These are phyloP conservation scores for Quercus cerris DNA, from an alignment of 306 rosid species.

Conservation along the genomic window DNA sequence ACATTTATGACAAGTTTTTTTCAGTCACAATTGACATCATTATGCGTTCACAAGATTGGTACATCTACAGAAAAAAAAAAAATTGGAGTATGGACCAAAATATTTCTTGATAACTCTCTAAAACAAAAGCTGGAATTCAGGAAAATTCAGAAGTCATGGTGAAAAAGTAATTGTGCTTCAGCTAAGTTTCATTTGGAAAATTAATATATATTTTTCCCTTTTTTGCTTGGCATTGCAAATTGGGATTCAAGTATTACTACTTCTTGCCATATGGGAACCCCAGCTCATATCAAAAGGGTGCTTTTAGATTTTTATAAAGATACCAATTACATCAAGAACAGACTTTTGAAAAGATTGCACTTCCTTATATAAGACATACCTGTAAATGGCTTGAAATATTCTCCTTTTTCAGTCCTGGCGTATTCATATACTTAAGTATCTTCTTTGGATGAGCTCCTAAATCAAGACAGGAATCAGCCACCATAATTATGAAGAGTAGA, in stretches of 20 bases:
- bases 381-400: constrained; percentile 37
- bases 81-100: no score
- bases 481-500: background rate
- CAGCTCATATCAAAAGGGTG: background rate
- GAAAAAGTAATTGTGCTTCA: no score
- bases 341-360: background rate
- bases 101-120: no score
- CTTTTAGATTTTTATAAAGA: background rate
- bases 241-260: background rate
- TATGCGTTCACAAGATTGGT: no score
- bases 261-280: background rate
- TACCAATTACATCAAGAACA: background rate
- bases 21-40: no score
- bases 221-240: no score
- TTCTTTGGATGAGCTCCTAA: constrained; percentile 38
- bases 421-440: constrained; percentile 37
- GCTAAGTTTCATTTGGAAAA: no score
- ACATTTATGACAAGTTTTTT: background rate
- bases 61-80: no score
- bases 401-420: constrained; percentile 31
- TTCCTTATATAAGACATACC: constrained; percentile 25
- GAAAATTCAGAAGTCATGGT: no score
- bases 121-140: no score
- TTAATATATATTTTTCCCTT: no score
- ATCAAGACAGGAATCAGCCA: constrained; percentile 16